Conservation (phyloP, 169 alveolate genomes). For the Cryptosporidium viatorum region DNA sequence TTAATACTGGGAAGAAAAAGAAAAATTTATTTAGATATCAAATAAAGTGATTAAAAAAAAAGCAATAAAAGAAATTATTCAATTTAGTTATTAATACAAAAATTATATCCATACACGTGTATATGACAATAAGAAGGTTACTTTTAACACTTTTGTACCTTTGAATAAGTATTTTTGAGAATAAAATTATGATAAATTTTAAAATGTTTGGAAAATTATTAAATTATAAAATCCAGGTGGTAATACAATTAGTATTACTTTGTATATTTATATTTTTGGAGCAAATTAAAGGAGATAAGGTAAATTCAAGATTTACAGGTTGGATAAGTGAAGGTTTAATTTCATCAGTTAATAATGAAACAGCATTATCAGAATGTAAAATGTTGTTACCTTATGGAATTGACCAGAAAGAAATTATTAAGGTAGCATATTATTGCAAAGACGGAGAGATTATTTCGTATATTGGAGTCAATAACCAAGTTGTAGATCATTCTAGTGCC, state of each 20-base stretch:
- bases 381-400: constrained; percentile 21
- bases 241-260: not conserved
- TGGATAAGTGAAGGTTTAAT: constrained; percentile 61
- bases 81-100: not conserved
- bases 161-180: not conserved
- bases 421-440: constrained; percentile 36
- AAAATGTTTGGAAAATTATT: not conserved
- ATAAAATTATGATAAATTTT: not conserved
- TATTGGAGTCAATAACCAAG: constrained; percentile 33
- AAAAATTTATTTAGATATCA: not conserved
- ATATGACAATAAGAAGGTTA: not conserved
- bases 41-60: not conserved
- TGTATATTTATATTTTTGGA: not conserved
- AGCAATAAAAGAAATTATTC: not conserved
- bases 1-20: not conserved
- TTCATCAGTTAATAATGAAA: constrained; percentile 16
- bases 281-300: not conserved
- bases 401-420: constrained; percentile 11
- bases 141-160: not conserved
- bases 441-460: constrained; percentile 26
- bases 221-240: not conserved
- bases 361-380: constrained; percentile 40
- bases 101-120: not conserved
- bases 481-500: constrained; percentile 19
- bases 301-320: constrained; percentile 37